These are phyloP conservation scores for Botrytis tulipae DNA, from an alignment of 2,329 filamentous ascomycete species.

Conservation along the genomic window DNA sequence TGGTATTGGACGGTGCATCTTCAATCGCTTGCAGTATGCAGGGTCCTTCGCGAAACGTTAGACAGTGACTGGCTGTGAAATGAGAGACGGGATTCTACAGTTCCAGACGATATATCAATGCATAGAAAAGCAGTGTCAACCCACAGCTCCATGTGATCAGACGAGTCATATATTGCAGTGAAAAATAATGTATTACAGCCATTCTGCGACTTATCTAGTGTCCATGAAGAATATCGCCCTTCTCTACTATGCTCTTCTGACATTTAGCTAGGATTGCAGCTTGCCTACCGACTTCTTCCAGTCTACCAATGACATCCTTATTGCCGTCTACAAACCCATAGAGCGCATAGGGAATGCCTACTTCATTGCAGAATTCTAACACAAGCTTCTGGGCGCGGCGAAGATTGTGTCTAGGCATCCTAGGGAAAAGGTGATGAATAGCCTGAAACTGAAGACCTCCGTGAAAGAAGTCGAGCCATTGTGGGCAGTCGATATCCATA, in stretches of 20 bases:
- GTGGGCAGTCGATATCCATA: constrained; percentile 87
- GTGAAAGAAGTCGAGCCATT: constrained; percentile 86
- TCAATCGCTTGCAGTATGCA: background rate
- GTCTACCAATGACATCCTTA: constrained; percentile 70
- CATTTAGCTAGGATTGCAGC: constrained; percentile 75
- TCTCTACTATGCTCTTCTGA: constrained; percentile 48
- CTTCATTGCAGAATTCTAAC: constrained; percentile 77
- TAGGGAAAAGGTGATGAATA: constrained; percentile 81
- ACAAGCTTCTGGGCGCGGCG: constrained; percentile 72
- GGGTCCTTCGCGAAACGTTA: background rate
- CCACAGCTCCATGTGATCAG: background rate
- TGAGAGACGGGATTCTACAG: constrained; percentile 1
- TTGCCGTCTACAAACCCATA: constrained; percentile 85
- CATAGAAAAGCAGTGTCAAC: background rate
- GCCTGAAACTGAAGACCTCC: constrained; percentile 88
- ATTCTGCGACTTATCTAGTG: constrained; percentile 15
- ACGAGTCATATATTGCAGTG: background rate
- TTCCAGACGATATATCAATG: background rate
- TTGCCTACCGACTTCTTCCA: constrained; percentile 78
- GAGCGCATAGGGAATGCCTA: constrained; percentile 78
- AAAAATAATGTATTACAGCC: background rate
- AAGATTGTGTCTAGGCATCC: constrained; percentile 82
- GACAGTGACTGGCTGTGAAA: background rate
- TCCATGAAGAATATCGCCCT: constrained; percentile 34
- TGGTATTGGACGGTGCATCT: background rate